Conservation (phyloP, 768 basidiomycete species). For the Harrya chromipes region DNA sequence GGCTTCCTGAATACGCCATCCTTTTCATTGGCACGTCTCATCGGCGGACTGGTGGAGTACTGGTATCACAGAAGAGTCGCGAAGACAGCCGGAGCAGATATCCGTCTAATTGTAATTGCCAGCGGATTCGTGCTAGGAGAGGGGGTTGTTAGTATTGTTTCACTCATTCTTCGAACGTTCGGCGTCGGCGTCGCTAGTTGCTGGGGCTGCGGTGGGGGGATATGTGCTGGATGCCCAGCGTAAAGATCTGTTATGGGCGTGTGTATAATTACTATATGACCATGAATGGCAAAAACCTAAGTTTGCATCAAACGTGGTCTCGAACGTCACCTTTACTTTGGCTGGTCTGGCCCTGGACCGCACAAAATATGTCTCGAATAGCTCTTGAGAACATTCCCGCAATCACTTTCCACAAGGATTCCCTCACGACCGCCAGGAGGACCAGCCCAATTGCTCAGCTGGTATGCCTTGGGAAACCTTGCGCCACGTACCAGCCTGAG, state of each 20-base stretch:
- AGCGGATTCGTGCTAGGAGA: slow-evolving; percentile 97
- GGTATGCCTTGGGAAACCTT: slow-evolving; percentile 75
- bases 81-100: slow-evolving; percentile 52
- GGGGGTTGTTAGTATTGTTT: slow-evolving; percentile 82
- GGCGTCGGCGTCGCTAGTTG: slow-evolving; percentile 80
- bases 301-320: neutral
- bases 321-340: neutral
- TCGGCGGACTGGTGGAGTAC: slow-evolving; percentile 84
- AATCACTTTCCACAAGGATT: slow-evolving; percentile 74
- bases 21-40: slow-evolving; percentile 86
- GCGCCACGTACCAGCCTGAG: slow-evolving; percentile 74
- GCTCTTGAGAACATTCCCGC: slow-evolving; percentile 70
- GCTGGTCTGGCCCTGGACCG: neutral
- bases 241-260: slow-evolving; percentile 14
- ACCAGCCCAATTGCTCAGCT: slow-evolving; percentile 73
- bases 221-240: slow-evolving; percentile 66
- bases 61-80: slow-evolving; percentile 54
- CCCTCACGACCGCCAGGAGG: slow-evolving; percentile 62
- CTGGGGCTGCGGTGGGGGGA: slow-evolving; percentile 78
- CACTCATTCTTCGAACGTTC: slow-evolving; percentile 67
- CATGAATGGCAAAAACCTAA: slow-evolving; percentile 6
- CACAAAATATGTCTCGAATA: slow-evolving; percentile 56
- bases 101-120: slow-evolving; percentile 80
- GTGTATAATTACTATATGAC: slow-evolving; percentile 4
- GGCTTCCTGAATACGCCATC: slow-evolving; percentile 95